These are phyloP conservation scores for Saccharomyces hybrid DNA, from an alignment of 1,139 yeast genomes.

Conservation along the genomic window DNA sequence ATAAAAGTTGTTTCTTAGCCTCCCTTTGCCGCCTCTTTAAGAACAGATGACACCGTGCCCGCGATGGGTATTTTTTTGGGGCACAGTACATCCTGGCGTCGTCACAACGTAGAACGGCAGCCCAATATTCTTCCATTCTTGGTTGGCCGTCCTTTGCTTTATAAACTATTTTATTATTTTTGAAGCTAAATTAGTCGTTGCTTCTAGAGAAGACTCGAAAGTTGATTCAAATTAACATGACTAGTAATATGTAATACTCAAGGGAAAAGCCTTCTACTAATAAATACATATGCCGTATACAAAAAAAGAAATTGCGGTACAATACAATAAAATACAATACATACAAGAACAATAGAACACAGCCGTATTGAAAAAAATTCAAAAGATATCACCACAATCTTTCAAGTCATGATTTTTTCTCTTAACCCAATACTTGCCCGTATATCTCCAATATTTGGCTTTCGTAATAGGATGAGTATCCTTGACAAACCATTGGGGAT, in stretches of 20 bases:
- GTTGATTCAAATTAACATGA: background rate
- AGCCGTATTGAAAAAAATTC: background rate
- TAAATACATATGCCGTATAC: background rate
- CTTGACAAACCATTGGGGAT: conserved; percentile 70
- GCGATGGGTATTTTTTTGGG: too few species aligned
- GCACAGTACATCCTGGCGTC: too few species aligned
- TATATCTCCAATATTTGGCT: conserved; percentile 67
- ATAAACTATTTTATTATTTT: too few species aligned
- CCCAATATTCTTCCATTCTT: too few species aligned
- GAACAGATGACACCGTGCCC: too few species aligned
- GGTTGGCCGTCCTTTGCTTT: too few species aligned
- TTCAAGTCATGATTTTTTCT: conserved; percentile 49
- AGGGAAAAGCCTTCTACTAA: background rate
- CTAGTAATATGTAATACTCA: background rate
- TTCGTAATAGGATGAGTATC: conserved; percentile 74
- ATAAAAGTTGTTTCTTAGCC: too few species aligned
- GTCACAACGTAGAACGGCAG: too few species aligned
- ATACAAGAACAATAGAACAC: background rate
- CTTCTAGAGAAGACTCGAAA: too few species aligned
- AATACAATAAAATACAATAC: background rate
- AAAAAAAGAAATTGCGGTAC: background rate
- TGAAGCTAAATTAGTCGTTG: too few species aligned
- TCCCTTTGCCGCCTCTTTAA: too few species aligned
- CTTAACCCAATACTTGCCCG: conserved; percentile 66
- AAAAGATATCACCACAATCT: conserved; percentile 49